Evolutionary conservation across 2,329 filamentous ascomycete species (phyloP).

Genomic region (Bipolaris oryzae): DNA sequence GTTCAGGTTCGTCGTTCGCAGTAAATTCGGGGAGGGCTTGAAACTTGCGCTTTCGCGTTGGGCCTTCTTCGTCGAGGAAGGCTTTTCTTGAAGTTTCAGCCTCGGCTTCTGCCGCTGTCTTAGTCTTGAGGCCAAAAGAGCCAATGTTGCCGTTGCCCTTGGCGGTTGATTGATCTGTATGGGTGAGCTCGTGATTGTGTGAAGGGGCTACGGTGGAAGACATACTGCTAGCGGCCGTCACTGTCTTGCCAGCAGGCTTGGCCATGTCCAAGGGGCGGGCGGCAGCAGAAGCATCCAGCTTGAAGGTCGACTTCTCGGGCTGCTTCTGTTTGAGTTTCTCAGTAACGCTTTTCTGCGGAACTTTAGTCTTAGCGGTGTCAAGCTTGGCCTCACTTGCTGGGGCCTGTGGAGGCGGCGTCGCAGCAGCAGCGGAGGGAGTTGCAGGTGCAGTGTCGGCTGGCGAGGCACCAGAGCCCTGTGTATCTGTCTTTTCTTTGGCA

Average conservation of each 20-base stretch:
- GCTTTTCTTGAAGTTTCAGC: slow-evolving; percentile 73
- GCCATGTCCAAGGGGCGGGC: slow-evolving; percentile 34
- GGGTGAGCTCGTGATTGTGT: slow-evolving; percentile 22
- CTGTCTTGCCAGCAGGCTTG: slow-evolving; percentile 36
- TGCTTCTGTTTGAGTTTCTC: slow-evolving; percentile 72
- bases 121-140: slow-evolving; percentile 77
- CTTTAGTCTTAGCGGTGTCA: slow-evolving; percentile 72
- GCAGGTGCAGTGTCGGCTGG: slow-evolving; percentile 71
- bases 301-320: slow-evolving; percentile 48
- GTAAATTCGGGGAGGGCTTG: slow-evolving; percentile 83
- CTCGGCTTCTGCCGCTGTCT: slow-evolving; percentile 70
- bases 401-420: slow-evolving; percentile 30
- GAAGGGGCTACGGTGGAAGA: not conserved
- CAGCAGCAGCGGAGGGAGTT: slow-evolving; percentile 55
- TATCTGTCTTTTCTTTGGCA: slow-evolving; percentile 66
- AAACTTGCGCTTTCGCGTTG: slow-evolving; percentile 81
- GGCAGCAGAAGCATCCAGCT: slow-evolving; percentile 40
- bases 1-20: slow-evolving; percentile 50
- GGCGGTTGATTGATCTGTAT: slow-evolving; percentile 53
- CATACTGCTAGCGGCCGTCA: slow-evolving; percentile 27
- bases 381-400: slow-evolving; percentile 41
- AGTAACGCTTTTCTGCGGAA: slow-evolving; percentile 83
- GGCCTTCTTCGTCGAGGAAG: slow-evolving; percentile 80
- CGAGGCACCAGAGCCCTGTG: slow-evolving; percentile 62
- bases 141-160: slow-evolving; percentile 77